Conservation (phyloP, 345 rosid genomes). For the Salix brachista region DNA sequence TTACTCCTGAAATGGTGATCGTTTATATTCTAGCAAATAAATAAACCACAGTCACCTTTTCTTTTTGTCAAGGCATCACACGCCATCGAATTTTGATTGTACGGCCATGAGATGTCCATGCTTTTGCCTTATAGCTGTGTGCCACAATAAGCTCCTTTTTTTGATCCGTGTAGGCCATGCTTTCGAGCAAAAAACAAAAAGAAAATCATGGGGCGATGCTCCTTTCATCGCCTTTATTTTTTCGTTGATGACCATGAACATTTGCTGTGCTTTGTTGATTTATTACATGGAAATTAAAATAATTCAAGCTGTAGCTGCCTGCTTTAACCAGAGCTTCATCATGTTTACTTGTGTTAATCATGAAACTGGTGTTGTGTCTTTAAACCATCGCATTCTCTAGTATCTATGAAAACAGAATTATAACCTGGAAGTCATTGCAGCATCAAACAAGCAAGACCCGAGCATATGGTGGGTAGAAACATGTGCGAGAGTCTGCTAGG, state of each 20-base stretch:
- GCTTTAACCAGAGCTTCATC: too few species aligned
- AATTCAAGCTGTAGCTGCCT: too few species aligned
- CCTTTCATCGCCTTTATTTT: not conserved
- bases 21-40: not conserved
- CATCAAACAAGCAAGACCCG: constrained; percentile 10
- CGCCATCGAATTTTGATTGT: constrained; percentile 28
- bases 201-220: too few species aligned
- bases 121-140: not conserved
- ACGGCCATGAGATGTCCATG: constrained; percentile 15
- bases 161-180: not conserved
- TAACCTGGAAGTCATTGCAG: not conserved
- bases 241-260: too few species aligned
- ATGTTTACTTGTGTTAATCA: not conserved
- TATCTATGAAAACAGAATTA: too few species aligned
- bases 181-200: not conserved
- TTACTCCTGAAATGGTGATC: not conserved
- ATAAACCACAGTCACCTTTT: not conserved
- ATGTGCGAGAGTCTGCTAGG: constrained; percentile 7
- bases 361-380: not conserved
- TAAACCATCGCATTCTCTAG: too few species aligned
- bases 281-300: too few species aligned
- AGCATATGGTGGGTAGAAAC: constrained; percentile 12
- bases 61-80: constrained; percentile 17
- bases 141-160: not conserved
- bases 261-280: too few species aligned